Conservation (phyloP, 139 green algal genomes). For the Volvox africanus region DNA sequence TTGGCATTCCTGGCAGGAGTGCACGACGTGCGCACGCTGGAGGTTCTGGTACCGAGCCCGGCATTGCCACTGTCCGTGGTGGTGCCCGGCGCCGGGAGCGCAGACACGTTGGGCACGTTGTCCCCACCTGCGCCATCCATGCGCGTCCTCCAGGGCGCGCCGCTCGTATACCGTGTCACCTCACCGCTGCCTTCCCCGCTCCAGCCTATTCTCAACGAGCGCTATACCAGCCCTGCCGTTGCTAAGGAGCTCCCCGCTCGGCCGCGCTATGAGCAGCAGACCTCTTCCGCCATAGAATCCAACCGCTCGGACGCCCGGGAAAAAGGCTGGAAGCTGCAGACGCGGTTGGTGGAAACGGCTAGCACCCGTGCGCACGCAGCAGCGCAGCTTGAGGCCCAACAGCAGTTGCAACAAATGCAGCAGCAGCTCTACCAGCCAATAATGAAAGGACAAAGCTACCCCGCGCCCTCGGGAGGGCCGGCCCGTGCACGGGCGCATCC, state of each 20-base stretch:
- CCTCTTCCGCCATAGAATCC: neutral
- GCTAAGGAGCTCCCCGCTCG: neutral
- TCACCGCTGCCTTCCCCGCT: constrained; percentile 10
- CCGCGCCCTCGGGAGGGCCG: neutral
- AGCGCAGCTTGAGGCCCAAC: neutral
- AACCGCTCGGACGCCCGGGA: neutral
- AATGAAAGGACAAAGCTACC: constrained; percentile 5
- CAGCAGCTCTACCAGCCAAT: constrained; percentile 40
- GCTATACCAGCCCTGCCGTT: neutral
- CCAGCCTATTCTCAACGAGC: constrained; percentile 24
- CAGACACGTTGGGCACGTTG: neutral
- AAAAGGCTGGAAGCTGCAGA: neutral
- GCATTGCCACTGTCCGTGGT: neutral
- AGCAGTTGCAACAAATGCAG: constrained; percentile 4
- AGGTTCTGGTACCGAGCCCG: neutral
- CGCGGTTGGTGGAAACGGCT: constrained; percentile 26
- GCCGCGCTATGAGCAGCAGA: constrained; percentile 18
- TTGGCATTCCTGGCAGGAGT: constrained; percentile 33
- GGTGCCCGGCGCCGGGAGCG: neutral
- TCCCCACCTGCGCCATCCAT: neutral
- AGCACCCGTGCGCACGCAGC: constrained; percentile 7
- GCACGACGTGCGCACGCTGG: constrained; percentile 37
- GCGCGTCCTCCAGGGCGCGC: neutral
- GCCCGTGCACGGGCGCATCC: neutral
- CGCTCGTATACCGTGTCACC: neutral